phyloP scores from a whole-genome alignment of 768 basidiomycete genomes.

The Goffeauzyma gilvescens region DNA sequence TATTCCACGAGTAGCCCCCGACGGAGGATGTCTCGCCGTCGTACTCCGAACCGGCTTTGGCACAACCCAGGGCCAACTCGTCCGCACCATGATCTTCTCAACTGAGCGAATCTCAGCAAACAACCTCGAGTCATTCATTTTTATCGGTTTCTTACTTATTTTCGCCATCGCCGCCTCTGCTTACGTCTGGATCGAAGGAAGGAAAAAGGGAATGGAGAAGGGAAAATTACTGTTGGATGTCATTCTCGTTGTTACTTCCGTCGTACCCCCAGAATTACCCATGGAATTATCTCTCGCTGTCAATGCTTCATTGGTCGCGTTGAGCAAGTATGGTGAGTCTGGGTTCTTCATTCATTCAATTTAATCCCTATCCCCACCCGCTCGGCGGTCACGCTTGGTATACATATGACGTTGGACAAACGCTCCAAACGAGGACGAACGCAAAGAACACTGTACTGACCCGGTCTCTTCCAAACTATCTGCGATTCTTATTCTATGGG shows the following conservation, averaged over 20 bases:
- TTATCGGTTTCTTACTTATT: slow-evolving; percentile 91
- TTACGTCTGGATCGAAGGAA: slow-evolving; percentile 97
- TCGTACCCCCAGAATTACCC: slow-evolving; percentile 90
- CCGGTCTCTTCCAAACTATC: neutral
- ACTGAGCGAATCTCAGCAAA: slow-evolving; percentile 93
- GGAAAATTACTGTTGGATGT: slow-evolving; percentile 88
- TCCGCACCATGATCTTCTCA: slow-evolving; percentile 97
- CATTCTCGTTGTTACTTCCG: slow-evolving; percentile 86
- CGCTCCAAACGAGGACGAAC: too few relatives aligned
- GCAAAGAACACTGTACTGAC: too few relatives aligned
- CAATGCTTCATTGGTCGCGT: slow-evolving; percentile 77
- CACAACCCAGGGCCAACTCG: slow-evolving; percentile 89
- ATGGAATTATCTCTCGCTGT: slow-evolving; percentile 96
- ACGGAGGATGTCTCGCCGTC: slow-evolving; percentile 77
- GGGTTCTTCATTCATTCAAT: neutral
- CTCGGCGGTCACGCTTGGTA: neutral
- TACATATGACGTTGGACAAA: neutral
- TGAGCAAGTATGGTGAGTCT: slow-evolving; percentile 70
- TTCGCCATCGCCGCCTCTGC: slow-evolving; percentile 95
- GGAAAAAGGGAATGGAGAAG: slow-evolving; percentile 81
- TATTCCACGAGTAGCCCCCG: slow-evolving; percentile 46
- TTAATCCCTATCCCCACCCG: neutral
- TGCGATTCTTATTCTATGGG: too few relatives aligned
- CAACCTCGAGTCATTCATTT: slow-evolving; percentile 84
- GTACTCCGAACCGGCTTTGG: slow-evolving; percentile 93